Percentiles rank a stretch among this genome's conserved stretches.
Evolutionary conservation across 331 rosid genomes (phyloP).

Genomic region (Erythrophleum ivorense): DNA sequence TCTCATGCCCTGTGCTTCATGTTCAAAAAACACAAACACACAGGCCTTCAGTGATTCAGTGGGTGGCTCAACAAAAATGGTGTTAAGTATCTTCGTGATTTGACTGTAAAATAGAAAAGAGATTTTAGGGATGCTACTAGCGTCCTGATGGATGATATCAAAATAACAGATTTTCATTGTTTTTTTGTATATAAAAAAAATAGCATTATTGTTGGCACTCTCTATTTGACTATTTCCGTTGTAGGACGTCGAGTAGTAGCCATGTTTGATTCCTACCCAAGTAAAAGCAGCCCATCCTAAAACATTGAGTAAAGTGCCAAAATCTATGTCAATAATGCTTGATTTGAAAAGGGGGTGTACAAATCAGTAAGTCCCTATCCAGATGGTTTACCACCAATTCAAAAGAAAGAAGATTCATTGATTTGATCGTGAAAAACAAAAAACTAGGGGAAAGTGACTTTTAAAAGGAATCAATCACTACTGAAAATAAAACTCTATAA

Average conservation of each 20-base stretch:
- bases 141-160: too few relatives aligned
- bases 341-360: neutral
- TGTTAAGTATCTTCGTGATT: constrained; percentile 29
- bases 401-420: constrained; percentile 8
- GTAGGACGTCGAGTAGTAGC: too few relatives aligned
- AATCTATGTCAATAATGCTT: neutral
- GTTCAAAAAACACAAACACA: neutral
- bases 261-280: neutral
- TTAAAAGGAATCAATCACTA: neutral
- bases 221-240: neutral
- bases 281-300: neutral
- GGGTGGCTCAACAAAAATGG: constrained; percentile 10
- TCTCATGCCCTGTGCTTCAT: neutral
- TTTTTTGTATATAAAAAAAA: too few relatives aligned
- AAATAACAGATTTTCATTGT: too few relatives aligned
- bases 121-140: too few relatives aligned
- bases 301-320: neutral
- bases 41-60: neutral
- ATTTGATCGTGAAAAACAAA: constrained; percentile 3
- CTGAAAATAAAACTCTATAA: neutral
- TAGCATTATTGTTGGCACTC: neutral
- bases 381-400: constrained; percentile 22
- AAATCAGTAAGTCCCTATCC: constrained; percentile 6
- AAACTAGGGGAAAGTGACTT: constrained; percentile 16
- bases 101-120: neutral